Percentiles rank a stretch among this genome's conserved stretches.
These are phyloP conservation scores for Litchi chinensis DNA, from an alignment of 345 rosid genomes.

Conservation along the genomic window DNA sequence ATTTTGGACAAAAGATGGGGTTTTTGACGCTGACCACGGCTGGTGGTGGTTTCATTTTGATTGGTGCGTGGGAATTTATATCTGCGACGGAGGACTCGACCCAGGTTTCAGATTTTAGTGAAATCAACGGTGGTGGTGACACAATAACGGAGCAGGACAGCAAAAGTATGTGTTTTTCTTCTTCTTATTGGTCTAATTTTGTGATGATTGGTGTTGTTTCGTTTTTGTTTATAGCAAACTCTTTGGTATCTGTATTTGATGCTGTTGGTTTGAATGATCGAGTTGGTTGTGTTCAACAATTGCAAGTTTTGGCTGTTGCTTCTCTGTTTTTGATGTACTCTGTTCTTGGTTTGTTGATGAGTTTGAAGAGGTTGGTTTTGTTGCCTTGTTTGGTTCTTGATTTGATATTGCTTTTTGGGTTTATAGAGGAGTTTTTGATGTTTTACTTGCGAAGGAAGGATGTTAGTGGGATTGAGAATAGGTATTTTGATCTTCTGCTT, in stretches of 20 bases:
- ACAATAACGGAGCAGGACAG: slow-evolving; percentile 1
- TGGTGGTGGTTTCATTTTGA: slow-evolving; percentile 64
- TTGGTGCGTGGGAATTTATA: slow-evolving; percentile 62
- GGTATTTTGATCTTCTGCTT: slow-evolving; percentile 74
- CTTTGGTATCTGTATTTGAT: slow-evolving; percentile 55
- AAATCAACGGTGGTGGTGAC: slow-evolving; percentile 21
- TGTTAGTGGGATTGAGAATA: slow-evolving; percentile 40
- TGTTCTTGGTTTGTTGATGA: slow-evolving; percentile 43
- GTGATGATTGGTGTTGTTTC: slow-evolving; percentile 45
- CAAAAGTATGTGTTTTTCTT: background rate
- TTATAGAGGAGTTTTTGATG: slow-evolving; percentile 75
- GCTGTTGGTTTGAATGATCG: slow-evolving; percentile 55
- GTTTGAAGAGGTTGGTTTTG: slow-evolving; percentile 28
- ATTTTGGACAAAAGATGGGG: slow-evolving; percentile 43
- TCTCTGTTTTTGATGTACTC: slow-evolving; percentile 66
- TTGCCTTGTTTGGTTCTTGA: slow-evolving; percentile 56
- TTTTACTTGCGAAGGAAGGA: slow-evolving; percentile 85
- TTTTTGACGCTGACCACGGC: slow-evolving; percentile 48
- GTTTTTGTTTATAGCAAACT: slow-evolving; percentile 48
- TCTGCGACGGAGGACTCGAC: slow-evolving; percentile 32
- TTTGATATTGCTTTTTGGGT: slow-evolving; percentile 68
- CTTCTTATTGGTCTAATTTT: slow-evolving; percentile 23
- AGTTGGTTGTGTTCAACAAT: slow-evolving; percentile 69
- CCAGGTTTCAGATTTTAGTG: slow-evolving; percentile 16
- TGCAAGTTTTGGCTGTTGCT: slow-evolving; percentile 63